These are phyloP conservation scores for Solanum piurae DNA, from an alignment of 257 asterid species.

Conservation along the genomic window DNA sequence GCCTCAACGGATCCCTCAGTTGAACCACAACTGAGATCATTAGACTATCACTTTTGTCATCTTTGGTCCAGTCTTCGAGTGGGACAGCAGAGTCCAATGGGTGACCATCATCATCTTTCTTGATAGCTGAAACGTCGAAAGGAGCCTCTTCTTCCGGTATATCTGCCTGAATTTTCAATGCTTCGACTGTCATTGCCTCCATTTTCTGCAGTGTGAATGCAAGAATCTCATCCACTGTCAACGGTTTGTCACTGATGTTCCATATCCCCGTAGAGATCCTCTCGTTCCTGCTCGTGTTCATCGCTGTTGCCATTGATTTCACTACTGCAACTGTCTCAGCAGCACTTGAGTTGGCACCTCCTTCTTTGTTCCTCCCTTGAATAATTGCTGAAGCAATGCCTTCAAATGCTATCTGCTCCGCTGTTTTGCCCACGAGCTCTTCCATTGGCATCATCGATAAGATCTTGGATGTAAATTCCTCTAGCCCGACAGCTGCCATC, in stretches of 20 bases:
- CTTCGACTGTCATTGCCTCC: conserved; percentile 65
- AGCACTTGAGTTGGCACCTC: conserved; percentile 76
- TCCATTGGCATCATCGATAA: conserved; percentile 66
- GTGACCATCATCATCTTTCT: conserved; percentile 1
- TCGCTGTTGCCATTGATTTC: conserved; percentile 58
- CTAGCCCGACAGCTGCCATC: conserved; percentile 61
- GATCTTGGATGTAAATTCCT: conserved; percentile 46
- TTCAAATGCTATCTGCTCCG: conserved; percentile 90
- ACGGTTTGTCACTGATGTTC: conserved; percentile 56
- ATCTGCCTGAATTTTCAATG: conserved; percentile 64
- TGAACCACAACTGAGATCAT: conserved; percentile 46
- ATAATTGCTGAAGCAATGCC: conserved; percentile 85
- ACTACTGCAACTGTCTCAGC: conserved; percentile 59
- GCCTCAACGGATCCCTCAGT: conserved; percentile 76
- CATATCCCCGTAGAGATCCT: conserved; percentile 68
- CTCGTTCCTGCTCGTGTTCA: conserved; percentile 50
- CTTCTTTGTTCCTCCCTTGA: conserved; percentile 62
- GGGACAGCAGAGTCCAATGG: conserved; percentile 46
- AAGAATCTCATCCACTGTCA: conserved; percentile 44
- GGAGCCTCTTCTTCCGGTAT: conserved; percentile 68
- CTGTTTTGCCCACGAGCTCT: conserved; percentile 74
- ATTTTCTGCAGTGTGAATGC: conserved; percentile 70
- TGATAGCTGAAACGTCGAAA: conserved; percentile 42
- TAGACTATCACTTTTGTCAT: conserved; percentile 1
- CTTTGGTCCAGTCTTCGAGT: conserved; percentile 50